These are phyloP conservation scores for Curvularia eragrostidis DNA, from an alignment of 2,329 filamentous ascomycete species.

Conservation along the genomic window DNA sequence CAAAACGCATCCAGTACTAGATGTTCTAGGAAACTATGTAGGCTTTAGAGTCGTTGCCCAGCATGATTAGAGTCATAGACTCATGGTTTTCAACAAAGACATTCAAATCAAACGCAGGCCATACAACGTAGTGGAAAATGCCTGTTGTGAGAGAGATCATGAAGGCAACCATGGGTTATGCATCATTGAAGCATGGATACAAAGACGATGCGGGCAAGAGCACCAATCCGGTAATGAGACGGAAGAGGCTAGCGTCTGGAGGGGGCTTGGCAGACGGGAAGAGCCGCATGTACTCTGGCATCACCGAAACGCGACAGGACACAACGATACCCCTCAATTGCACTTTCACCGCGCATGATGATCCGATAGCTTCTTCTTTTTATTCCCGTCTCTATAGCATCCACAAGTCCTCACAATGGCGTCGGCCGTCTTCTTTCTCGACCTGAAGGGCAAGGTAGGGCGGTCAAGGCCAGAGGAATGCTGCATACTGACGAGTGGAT, in stretches of 20 bases:
- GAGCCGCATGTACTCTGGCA: conserved; percentile 20
- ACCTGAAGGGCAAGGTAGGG: conserved; percentile 97
- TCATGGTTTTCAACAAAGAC: not conserved
- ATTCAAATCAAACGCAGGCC: not conserved
- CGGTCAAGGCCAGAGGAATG: conserved; percentile 31
- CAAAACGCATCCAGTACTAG: too few relatives aligned
- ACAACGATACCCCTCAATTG: conserved; percentile 14
- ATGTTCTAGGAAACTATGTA: too few relatives aligned
- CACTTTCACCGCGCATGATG: conserved; percentile 18
- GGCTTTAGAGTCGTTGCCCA: too few relatives aligned
- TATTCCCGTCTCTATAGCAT: not conserved
- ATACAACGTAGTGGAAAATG: not conserved
- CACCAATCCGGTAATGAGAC: not conserved
- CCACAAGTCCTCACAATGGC: conserved; percentile 69
- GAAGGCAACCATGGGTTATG: not conserved
- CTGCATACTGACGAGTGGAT: conserved; percentile 39
- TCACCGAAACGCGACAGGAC: conserved; percentile 18
- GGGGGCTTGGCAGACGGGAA: conserved; percentile 15
- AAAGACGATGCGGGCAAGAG: not conserved
- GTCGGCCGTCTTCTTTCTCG: conserved; percentile 96
- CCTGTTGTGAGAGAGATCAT: not conserved
- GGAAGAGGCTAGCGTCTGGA: not conserved
- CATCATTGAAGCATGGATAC: not conserved
- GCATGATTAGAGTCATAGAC: too few relatives aligned
- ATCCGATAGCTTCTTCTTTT: conserved; percentile 10